Conservation (phyloP, 345 rosid species). For the Gossypium mustelinum region DNA sequence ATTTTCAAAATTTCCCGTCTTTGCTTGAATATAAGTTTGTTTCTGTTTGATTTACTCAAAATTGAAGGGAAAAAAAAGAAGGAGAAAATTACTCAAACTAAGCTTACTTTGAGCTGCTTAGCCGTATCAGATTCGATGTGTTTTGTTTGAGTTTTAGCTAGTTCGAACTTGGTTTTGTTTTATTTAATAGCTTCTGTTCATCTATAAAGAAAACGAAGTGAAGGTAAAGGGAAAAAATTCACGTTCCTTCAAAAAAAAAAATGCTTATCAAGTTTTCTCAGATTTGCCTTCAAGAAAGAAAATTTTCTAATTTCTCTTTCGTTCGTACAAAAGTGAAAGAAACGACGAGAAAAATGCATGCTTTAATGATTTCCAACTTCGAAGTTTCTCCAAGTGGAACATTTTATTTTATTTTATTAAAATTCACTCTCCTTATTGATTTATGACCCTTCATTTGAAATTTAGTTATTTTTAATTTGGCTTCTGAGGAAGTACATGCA, state of each 20-base stretch:
- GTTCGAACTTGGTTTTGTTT: too few relatives aligned
- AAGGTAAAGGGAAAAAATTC: background rate
- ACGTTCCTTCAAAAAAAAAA: background rate
- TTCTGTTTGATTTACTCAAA: constrained; percentile 13
- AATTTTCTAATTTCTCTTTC: too few relatives aligned
- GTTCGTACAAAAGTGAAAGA: too few relatives aligned
- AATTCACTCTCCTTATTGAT: background rate
- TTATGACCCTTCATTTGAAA: background rate
- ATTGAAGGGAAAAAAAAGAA: background rate
- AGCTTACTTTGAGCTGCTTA: constrained; percentile 1
- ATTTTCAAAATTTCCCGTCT: background rate
- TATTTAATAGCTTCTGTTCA: too few relatives aligned
- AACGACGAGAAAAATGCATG: background rate
- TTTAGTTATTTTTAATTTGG: background rate
- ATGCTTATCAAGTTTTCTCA: background rate
- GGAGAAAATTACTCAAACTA: background rate
- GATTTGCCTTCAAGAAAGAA: background rate
- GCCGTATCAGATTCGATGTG: background rate
- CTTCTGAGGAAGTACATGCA: background rate
- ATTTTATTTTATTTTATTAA: background rate
- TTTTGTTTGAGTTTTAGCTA: background rate
- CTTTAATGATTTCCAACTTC: background rate
- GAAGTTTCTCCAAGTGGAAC: background rate
- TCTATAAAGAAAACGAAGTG: background rate
- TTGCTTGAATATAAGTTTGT: background rate